These are phyloP conservation scores for Taiozyma onychis DNA, from an alignment of 1,139 yeast genomes.

Conservation along the genomic window DNA sequence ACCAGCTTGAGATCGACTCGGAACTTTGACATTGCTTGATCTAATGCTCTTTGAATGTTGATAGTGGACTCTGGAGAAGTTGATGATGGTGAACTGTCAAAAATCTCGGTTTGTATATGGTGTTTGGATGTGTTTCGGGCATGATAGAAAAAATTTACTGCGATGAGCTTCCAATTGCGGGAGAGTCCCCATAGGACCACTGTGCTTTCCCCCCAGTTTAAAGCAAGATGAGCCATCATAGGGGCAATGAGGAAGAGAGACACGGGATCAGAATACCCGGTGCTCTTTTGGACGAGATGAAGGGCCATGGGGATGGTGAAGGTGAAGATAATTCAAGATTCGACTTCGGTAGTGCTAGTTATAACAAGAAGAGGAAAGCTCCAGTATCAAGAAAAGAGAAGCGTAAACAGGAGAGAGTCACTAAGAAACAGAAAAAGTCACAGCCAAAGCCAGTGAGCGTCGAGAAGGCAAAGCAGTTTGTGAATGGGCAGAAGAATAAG, in stretches of 20 bases:
- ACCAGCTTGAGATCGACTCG: conserved; percentile 21
- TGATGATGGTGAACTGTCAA: background rate
- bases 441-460: background rate
- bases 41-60: background rate
- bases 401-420: conserved; percentile 49
- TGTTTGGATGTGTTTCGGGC: background rate
- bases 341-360: conserved; percentile 10
- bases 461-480: background rate
- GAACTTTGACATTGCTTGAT: conserved; percentile 15
- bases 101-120: background rate
- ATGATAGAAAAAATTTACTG: conserved; percentile 2
- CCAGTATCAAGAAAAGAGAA: conserved; percentile 45
- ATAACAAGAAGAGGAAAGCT: conserved; percentile 30
- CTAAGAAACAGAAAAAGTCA: conserved; percentile 40
- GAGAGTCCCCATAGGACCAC: background rate
- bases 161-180: background rate
- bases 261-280: conserved; percentile 67
- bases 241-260: conserved; percentile 10
- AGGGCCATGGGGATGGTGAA: conserved; percentile 35
- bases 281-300: conserved; percentile 56
- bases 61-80: background rate
- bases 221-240: conserved; percentile 1
- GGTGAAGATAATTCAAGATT: conserved; percentile 32
- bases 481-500: conserved; percentile 4
- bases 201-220: background rate